phyloP scores from a whole-genome alignment of 164 flowering plant species.

The Piper longum region DNA sequence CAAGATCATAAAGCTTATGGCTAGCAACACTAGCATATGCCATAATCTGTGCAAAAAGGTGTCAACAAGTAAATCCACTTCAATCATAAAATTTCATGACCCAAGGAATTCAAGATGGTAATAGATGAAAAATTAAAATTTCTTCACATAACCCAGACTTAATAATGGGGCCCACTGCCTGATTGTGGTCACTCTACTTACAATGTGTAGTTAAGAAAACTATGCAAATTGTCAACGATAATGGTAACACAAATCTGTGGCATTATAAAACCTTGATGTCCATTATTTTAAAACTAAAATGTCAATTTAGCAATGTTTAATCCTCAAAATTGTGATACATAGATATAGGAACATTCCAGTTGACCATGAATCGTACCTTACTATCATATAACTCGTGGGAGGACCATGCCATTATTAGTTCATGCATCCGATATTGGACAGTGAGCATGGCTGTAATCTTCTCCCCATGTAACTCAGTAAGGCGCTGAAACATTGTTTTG shows the following conservation, averaged over 20 bases:
- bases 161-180: too few relatives aligned
- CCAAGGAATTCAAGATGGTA: neutral
- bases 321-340: neutral
- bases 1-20: slow-evolving; percentile 82
- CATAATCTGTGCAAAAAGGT: slow-evolving; percentile 30
- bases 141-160: too few relatives aligned
- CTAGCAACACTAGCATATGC: slow-evolving; percentile 95
- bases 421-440: slow-evolving; percentile 97
- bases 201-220: too few relatives aligned
- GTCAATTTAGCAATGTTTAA: too few relatives aligned
- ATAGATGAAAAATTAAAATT: too few relatives aligned
- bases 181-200: too few relatives aligned
- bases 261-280: neutral
- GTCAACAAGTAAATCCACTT: neutral
- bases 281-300: neutral
- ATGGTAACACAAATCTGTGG: too few relatives aligned
- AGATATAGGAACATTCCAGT: neutral
- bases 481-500: slow-evolving; percentile 93
- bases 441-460: slow-evolving; percentile 83
- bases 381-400: slow-evolving; percentile 82
- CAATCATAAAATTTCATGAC: neutral
- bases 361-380: slow-evolving; percentile 39
- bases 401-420: slow-evolving; percentile 93
- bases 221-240: too few relatives aligned
- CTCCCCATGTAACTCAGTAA: slow-evolving; percentile 72